Percentiles rank a stretch among this genome's conserved stretches.
Conservation (phyloP, 1,139 yeast genomes). For the Scheffersomyces illinoinensis region DNA sequence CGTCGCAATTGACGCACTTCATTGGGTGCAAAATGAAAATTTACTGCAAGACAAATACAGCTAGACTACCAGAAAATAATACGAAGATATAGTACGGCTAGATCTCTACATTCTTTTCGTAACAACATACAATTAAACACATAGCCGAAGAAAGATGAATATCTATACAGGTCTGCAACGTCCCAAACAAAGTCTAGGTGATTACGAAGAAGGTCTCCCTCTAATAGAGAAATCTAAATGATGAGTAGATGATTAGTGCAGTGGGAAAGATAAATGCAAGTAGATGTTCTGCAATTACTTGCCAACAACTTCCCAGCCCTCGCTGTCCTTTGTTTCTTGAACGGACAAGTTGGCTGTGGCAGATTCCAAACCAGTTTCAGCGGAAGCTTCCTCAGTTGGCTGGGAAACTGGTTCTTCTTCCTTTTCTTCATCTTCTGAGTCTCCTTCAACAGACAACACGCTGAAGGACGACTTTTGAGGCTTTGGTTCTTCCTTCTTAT, state of each 20-base stretch:
- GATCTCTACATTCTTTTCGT: neutral
- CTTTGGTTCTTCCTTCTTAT: slow-evolving; percentile 36
- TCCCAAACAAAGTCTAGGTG: neutral
- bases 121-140: slow-evolving; percentile 8
- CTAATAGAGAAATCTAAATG: neutral
- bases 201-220: neutral
- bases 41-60: no score
- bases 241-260: neutral
- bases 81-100: neutral
- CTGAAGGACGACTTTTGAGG: slow-evolving; percentile 62
- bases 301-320: slow-evolving; percentile 69
- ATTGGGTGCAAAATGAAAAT: no score
- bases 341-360: slow-evolving; percentile 46
- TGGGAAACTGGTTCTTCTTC: slow-evolving; percentile 20
- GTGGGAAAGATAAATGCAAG: neutral
- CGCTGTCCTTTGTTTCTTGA: slow-evolving; percentile 36
- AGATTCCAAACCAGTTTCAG: slow-evolving; percentile 37
- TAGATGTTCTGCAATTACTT: slow-evolving; percentile 20
- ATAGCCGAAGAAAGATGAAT: slow-evolving; percentile 9
- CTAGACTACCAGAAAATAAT: no score
- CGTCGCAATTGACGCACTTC: neutral
- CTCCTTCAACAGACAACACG: slow-evolving; percentile 61
- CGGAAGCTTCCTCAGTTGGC: slow-evolving; percentile 13
- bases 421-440: slow-evolving; percentile 58
- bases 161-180: neutral